phyloP scores from a whole-genome alignment of 352 stramenopile genomes.

The Phytophthora tentaculata region DNA sequence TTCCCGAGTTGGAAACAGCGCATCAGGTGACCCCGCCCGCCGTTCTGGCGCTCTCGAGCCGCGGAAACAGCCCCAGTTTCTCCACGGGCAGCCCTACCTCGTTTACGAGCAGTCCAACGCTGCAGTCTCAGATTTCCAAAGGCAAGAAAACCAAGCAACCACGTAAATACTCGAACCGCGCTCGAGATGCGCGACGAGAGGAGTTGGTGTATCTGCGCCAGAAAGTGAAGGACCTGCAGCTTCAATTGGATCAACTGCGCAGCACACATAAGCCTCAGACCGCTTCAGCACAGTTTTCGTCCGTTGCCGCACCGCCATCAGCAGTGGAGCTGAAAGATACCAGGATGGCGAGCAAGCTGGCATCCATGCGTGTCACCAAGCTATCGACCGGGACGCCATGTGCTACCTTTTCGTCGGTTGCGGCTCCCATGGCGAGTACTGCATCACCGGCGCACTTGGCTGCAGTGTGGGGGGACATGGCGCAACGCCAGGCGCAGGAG shows the following conservation, averaged over 20 bases:
- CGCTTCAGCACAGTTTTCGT: constrained; percentile 36
- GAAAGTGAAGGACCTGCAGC: constrained; percentile 46
- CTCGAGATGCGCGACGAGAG: constrained; percentile 35
- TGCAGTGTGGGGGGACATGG: constrained; percentile 54
- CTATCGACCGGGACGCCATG: constrained; percentile 18
- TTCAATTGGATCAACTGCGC: constrained; percentile 36
- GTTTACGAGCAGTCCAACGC: constrained; percentile 9
- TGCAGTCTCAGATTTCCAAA: constrained; percentile 15
- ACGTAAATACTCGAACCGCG: constrained; percentile 44
- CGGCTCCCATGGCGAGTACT: constrained; percentile 18
- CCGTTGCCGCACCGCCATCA: constrained; percentile 27
- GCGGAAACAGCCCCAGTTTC: background rate
- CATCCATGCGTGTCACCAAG: constrained; percentile 17
- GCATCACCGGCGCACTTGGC: constrained; percentile 28
- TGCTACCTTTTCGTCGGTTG: constrained; percentile 37
- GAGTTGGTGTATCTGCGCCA: constrained; percentile 48
- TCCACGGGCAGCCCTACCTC: constrained; percentile 15
- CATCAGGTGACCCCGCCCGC: constrained; percentile 2
- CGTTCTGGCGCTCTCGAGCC: background rate
- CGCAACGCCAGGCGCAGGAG: constrained; percentile 43
- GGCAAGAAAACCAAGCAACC: constrained; percentile 26
- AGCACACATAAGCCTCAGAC: constrained; percentile 32
- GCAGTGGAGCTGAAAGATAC: constrained; percentile 19
- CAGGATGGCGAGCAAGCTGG: constrained; percentile 12
- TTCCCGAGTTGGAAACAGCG: background rate